phyloP scores from a whole-genome alignment of 805 yeast genomes.

The Candida vaughaniae region DNA sequence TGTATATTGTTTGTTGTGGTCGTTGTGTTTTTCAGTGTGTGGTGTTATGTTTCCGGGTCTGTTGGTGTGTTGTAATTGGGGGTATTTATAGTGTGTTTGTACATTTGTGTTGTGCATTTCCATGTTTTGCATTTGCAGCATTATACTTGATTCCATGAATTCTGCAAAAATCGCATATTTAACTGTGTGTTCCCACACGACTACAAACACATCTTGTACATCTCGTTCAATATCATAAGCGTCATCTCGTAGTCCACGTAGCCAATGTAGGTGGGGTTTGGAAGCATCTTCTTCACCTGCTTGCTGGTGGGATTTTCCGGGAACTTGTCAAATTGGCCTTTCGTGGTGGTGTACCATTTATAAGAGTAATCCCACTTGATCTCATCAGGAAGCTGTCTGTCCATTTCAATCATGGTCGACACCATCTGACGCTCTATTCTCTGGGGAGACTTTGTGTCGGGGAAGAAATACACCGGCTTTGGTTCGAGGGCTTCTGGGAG shows the following conservation, averaged over 20 bases:
- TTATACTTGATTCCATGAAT: too few species aligned
- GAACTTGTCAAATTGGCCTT: slow-evolving; percentile 4
- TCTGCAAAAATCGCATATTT: too few species aligned
- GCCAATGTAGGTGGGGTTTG: slow-evolving; percentile 16
- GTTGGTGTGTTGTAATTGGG: too few species aligned
- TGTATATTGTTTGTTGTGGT: too few species aligned
- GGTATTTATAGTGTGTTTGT: too few species aligned
- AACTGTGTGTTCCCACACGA: too few species aligned
- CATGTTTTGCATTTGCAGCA: too few species aligned
- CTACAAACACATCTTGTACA: slow-evolving; percentile 25
- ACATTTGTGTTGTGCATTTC: too few species aligned
- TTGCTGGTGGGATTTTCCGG: slow-evolving; percentile 7
- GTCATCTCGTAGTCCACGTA: slow-evolving; percentile 24
- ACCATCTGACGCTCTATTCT: slow-evolving; percentile 24
- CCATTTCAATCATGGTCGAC: slow-evolving; percentile 24
- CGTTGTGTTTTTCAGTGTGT: too few species aligned
- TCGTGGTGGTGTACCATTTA: slow-evolving; percentile 20
- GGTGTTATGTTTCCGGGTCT: too few species aligned
- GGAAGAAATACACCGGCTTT: slow-evolving; percentile 13
- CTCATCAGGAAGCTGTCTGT: slow-evolving; percentile 18
- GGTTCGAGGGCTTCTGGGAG: slow-evolving; percentile 10
- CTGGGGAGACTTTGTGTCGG: slow-evolving; percentile 17
- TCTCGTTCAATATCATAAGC: slow-evolving; percentile 29
- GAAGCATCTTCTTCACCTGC: neutral
- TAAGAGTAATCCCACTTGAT: slow-evolving; percentile 26